Conservation (phyloP, 164 flowering plant genomes). For the Magnolia kwangsiensis region DNA sequence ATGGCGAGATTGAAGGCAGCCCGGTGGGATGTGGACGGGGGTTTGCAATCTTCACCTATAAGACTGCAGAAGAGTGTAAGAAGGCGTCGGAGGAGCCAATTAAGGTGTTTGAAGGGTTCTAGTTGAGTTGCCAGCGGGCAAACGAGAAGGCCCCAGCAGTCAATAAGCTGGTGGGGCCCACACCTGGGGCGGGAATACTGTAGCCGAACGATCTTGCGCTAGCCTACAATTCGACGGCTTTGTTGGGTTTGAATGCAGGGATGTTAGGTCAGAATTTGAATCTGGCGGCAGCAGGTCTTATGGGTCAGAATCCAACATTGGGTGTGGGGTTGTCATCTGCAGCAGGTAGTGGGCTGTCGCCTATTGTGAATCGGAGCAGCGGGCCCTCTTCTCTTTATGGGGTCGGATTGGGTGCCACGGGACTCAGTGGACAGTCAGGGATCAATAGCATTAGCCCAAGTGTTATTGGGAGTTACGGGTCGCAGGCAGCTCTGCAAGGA, state of each 20-base stretch:
- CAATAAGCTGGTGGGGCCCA: neutral
- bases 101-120: slow-evolving; percentile 33
- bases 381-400: slow-evolving; percentile 10
- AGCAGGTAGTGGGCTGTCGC: slow-evolving; percentile 20
- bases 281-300: slow-evolving; percentile 15
- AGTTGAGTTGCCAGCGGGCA: slow-evolving; percentile 30
- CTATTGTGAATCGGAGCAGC: slow-evolving; percentile 15
- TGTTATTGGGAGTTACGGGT: slow-evolving; percentile 38
- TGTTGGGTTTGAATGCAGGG: slow-evolving; percentile 28
- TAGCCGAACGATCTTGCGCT: slow-evolving; percentile 12
- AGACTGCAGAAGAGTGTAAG: slow-evolving; percentile 31
- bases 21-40: slow-evolving; percentile 39
- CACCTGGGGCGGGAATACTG: slow-evolving; percentile 8
- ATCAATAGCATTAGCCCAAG: slow-evolving; percentile 36
- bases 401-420: neutral
- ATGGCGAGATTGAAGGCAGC: slow-evolving; percentile 48
- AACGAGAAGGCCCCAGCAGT: slow-evolving; percentile 17
- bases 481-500: slow-evolving; percentile 44
- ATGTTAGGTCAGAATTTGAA: slow-evolving; percentile 18
- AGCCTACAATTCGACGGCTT: slow-evolving; percentile 8
- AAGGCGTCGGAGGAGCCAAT: slow-evolving; percentile 40
- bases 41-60: slow-evolving; percentile 37
- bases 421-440: slow-evolving; percentile 26
- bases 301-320: slow-evolving; percentile 26
- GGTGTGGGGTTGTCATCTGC: slow-evolving; percentile 17